A percentile compares a stretch with the other conserved stretches of the same genome.
Evolutionary conservation across 257 asterid genomes (phyloP).

Genomic region (Thymus mandschuricus): DNA sequence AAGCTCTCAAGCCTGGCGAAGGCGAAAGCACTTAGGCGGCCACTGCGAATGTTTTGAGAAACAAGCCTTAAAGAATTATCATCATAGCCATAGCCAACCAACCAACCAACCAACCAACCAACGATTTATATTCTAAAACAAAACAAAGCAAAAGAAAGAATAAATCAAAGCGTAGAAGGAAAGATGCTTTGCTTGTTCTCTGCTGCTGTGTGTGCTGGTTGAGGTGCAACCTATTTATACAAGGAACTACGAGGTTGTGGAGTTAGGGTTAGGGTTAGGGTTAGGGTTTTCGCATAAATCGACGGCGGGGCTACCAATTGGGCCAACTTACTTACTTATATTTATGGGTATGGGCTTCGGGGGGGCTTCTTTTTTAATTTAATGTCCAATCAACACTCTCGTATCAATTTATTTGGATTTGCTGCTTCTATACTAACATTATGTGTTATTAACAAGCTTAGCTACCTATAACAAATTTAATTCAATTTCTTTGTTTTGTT

Average conservation of each 20-base stretch:
- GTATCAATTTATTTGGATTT: too few relatives aligned
- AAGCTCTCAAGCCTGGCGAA: slow-evolving; percentile 53
- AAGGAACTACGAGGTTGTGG: background rate
- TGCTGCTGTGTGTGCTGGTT: background rate
- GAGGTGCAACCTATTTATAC: background rate
- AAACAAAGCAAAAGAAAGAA: background rate
- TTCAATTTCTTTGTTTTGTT: too few relatives aligned
- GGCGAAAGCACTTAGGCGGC: slow-evolving; percentile 52
- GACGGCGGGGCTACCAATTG: background rate
- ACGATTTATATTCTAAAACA: too few relatives aligned
- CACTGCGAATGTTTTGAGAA: slow-evolving; percentile 56
- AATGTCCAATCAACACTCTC: too few relatives aligned
- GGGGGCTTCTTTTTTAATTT: too few relatives aligned
- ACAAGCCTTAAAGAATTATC: slow-evolving; percentile 34
- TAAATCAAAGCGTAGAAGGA: background rate
- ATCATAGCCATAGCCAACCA: slow-evolving; percentile 20
- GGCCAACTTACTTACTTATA: background rate
- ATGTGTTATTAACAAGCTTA: too few relatives aligned
- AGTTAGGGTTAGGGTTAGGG: too few relatives aligned
- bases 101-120: too few relatives aligned
- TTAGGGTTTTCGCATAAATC: background rate
- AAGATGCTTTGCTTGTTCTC: too few relatives aligned
- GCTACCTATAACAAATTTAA: too few relatives aligned
- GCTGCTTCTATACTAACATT: too few relatives aligned
- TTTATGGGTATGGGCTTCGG: too few relatives aligned